These are phyloP conservation scores for Samsoniella hepiali DNA, from an alignment of 2,329 filamentous ascomycete species.

Conservation along the genomic window DNA sequence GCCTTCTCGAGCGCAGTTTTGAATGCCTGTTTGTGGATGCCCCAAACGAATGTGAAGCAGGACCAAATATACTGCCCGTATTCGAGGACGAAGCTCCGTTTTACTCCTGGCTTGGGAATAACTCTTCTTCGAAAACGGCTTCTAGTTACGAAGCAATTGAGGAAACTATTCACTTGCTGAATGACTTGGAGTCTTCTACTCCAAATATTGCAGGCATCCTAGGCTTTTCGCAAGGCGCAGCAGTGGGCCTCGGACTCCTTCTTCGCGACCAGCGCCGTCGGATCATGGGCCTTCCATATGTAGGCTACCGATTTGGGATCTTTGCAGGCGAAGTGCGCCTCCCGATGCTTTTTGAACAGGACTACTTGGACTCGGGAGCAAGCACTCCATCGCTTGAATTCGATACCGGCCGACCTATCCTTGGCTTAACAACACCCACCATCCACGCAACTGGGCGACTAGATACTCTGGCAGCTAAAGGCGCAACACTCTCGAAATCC, in stretches of 20 bases:
- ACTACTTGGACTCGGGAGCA: not conserved
- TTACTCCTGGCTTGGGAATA: slow-evolving; percentile 1
- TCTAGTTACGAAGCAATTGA: not conserved
- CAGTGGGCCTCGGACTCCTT: slow-evolving; percentile 6
- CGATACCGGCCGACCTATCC: not conserved
- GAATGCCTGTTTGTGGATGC: slow-evolving; percentile 1
- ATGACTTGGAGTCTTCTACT: not conserved
- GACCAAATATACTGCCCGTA: slow-evolving; percentile 2
- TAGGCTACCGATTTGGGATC: slow-evolving; percentile 3
- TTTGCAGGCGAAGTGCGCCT: slow-evolving; percentile 7
- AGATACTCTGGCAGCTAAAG: not conserved
- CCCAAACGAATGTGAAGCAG: slow-evolving; percentile 4
- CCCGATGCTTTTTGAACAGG: not conserved
- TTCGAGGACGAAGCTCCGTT: slow-evolving; percentile 14
- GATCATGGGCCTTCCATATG: not conserved
- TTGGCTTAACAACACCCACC: not conserved
- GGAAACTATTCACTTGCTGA: not conserved
- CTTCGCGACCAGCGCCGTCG: slow-evolving; percentile 12
- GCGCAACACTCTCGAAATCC: not conserved
- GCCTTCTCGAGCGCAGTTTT: not conserved
- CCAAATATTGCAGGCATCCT: slow-evolving; percentile 2
- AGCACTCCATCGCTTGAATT: not conserved
- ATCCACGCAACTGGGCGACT: not conserved
- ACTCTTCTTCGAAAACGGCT: not conserved
- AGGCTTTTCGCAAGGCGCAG: slow-evolving; percentile 7